Evolutionary conservation across 805 yeast genomes (phyloP), one percentile per base, ranked within the genome.

Genomic region (Starmerella stigmatis): DNA sequence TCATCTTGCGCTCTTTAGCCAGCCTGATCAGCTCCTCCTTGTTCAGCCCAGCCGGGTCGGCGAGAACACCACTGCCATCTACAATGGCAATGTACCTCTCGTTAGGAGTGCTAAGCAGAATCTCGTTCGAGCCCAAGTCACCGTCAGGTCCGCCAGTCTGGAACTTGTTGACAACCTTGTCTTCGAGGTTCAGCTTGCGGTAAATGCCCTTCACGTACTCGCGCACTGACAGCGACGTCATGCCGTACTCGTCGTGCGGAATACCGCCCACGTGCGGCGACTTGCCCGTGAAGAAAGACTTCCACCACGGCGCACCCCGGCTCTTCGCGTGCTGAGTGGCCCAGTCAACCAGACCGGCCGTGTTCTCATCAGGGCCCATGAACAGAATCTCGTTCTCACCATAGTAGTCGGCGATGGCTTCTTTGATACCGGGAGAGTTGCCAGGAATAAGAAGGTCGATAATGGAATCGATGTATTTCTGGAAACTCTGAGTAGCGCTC

Each of bases 141-240:
- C 98, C 98, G 65, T 92, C 96, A 53, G 97, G 97, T 37, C 98
- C 98, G 67, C 97, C 98, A 45, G 96, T 92, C 70, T 89, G 98
- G 59, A 92, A 71, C 67, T 92, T 89, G 57, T 72, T 73, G 49
- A 89, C 73, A 31, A 67, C 64, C 21, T 73, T 66, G 53, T 79
- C 75, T 30, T 69, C 64, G 49, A 89, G 70, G 16, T 74, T 68
- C 48, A 81, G 72, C 62, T 86, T 83, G 54, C 84, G 81, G 64
- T 89, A 89, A 49, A 88, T 78, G 58, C 84, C 83, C 61, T 83
- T 79, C 47, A 89, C 94, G 62, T 78, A 89, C 40, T 94, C 85
- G 58, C 97, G 76, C 39, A 92, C 96, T 42, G 95, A 85, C 53
- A 89, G 69, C 7, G 96, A 80, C 6, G 98, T 89, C 98, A 89